phyloP scores from a whole-genome alignment of 2,329 filamentous ascomycete genomes.

The Didymella keratinophila region DNA sequence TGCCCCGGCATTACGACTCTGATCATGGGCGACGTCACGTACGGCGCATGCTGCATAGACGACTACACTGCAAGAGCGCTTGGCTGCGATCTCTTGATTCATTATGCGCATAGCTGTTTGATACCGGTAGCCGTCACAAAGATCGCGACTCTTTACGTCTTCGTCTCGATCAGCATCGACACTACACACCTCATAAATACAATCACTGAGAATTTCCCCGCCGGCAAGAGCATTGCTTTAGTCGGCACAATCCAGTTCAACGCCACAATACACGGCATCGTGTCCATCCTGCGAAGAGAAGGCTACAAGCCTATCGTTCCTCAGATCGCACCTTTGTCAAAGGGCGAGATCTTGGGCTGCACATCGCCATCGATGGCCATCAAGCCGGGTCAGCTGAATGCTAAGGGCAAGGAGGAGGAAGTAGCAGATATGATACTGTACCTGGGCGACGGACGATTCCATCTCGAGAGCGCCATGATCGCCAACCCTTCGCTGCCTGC shows the following conservation, averaged over 20 bases:
- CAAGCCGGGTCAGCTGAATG: conserved; percentile 45
- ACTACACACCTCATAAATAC: conserved; percentile 85
- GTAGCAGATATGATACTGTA: conserved; percentile 79
- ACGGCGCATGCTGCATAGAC: conserved; percentile 98
- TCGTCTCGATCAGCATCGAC: conserved; percentile 97
- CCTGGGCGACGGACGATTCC: conserved; percentile 90
- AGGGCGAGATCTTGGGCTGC: conserved; percentile 96
- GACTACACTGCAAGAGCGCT: conserved; percentile 95
- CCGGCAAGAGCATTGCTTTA: conserved; percentile 86
- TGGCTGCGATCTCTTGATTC: conserved; percentile 91
- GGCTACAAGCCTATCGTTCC: conserved; percentile 88
- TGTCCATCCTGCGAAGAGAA: conserved; percentile 77
- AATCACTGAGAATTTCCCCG: conserved; percentile 84
- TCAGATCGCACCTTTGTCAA: conserved; percentile 90
- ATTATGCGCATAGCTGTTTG: conserved; percentile 96
- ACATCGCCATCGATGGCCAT: conserved; percentile 72
- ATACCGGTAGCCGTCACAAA: conserved; percentile 96
- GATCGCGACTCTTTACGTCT: conserved; percentile 97
- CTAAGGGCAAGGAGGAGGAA: conserved; percentile 57
- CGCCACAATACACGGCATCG: conserved; percentile 88
- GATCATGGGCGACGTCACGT: conserved; percentile 99
- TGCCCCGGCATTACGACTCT: conserved; percentile 90
- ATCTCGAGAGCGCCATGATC: conserved; percentile 98
- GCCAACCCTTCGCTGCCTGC: conserved; percentile 91
- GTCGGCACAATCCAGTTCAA: conserved; percentile 99